Percentiles rank a stretch among this genome's conserved stretches.
Evolutionary conservation across 176 grass and related monocot genomes (phyloP).

Genomic region (Chloris gayana): DNA sequence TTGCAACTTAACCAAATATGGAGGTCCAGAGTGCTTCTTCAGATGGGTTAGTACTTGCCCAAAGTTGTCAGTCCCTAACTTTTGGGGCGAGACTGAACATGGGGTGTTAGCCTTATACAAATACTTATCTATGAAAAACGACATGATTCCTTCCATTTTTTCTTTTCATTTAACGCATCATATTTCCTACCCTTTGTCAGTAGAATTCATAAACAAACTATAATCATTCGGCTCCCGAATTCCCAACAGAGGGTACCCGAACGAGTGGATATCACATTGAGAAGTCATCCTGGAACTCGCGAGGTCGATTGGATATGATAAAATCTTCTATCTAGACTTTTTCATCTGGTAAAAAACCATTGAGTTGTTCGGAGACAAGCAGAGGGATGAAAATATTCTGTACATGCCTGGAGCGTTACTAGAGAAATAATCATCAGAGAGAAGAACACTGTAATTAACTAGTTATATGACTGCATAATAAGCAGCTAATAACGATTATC

Average conservation of each 20-base stretch:
- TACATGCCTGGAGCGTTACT: not conserved
- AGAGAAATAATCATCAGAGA: not conserved
- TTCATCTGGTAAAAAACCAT: not conserved
- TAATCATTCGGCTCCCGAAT: not conserved
- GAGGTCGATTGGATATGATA: not conserved
- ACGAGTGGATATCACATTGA: not conserved
- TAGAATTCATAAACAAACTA: not conserved
- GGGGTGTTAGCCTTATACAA: not conserved
- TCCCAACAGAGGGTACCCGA: not conserved
- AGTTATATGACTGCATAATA: not conserved
- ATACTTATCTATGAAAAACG: not conserved
- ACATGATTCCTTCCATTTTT: not conserved
- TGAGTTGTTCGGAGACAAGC: not conserved
- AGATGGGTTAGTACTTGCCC: not conserved
- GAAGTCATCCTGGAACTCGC: not conserved
- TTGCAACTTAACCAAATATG: not conserved
- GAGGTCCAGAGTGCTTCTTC: constrained; percentile 17
- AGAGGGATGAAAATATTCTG: not conserved
- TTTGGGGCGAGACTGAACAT: not conserved
- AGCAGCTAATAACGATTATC: not conserved
- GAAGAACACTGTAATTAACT: not conserved
- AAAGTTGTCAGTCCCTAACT: not conserved
- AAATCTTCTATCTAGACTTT: not conserved
- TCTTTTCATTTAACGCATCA: not conserved
- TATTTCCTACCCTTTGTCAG: not conserved